phyloP scores from a whole-genome alignment of 345 rosid species.

The Gossypium ekmanianum region DNA sequence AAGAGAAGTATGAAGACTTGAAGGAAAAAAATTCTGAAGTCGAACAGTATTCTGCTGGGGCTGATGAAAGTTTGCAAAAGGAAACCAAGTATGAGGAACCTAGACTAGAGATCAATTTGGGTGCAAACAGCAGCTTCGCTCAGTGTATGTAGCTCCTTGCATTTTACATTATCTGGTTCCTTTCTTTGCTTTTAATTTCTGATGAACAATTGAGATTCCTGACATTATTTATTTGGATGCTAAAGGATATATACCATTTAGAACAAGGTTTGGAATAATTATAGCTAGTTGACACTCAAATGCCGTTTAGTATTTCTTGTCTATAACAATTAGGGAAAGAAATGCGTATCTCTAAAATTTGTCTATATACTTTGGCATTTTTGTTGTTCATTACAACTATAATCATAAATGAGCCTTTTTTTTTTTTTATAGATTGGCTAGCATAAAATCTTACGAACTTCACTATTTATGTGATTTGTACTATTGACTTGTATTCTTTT shows the following conservation, averaged over 20 bases:
- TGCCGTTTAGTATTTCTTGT: neutral
- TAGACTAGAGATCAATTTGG: slow-evolving; percentile 42
- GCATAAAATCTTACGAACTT: neutral
- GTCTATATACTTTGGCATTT: neutral
- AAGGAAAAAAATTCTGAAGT: slow-evolving; percentile 43
- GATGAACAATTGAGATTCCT: slow-evolving; percentile 1
- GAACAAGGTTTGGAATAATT: neutral
- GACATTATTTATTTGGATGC: neutral
- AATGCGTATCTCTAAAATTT: neutral
- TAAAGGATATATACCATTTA: neutral
- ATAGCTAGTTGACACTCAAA: neutral
- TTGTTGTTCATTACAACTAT: neutral
- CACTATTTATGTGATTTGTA: neutral
- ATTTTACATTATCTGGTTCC: neutral
- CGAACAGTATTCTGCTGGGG: slow-evolving; percentile 30
- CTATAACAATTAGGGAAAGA: neutral
- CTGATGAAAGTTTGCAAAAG: slow-evolving; percentile 37
- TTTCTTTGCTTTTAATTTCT: neutral
- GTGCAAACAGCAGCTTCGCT: slow-evolving; percentile 47
- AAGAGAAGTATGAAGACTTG: slow-evolving; percentile 52
- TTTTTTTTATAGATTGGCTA: neutral
- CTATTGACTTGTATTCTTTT: neutral
- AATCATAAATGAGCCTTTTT: neutral
- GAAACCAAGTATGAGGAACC: slow-evolving; percentile 29
- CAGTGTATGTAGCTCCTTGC: slow-evolving; percentile 33